Evolutionary conservation across 495 filamentous ascomycete species (phyloP).

Genomic region (Penicillium lagena): DNA sequence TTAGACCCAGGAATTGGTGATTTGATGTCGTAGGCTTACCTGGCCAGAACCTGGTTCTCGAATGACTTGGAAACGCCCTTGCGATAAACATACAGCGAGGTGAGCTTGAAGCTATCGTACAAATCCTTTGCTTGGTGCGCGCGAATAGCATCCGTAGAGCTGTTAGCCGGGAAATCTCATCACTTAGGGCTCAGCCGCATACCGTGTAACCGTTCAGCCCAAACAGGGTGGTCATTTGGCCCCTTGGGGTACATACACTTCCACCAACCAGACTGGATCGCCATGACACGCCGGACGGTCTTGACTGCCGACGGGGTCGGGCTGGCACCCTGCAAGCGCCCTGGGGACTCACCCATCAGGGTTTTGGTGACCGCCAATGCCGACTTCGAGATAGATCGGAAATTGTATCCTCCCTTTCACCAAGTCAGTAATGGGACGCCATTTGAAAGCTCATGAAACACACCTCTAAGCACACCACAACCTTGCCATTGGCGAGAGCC

Average conservation of each 20-base stretch:
- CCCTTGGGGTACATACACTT: constrained; percentile 49
- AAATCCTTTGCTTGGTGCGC: constrained; percentile 63
- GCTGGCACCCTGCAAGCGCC: constrained; percentile 48
- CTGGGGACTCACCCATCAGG: constrained; percentile 90
- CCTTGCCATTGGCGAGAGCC: constrained; percentile 84
- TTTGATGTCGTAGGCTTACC: constrained; percentile 33
- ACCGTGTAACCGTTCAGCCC: constrained; percentile 51
- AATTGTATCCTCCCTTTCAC: constrained; percentile 80
- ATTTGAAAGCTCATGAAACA: neutral
- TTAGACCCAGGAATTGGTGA: neutral
- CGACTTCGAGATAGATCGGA: constrained; percentile 83
- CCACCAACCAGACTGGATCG: constrained; percentile 54
- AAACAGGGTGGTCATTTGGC: constrained; percentile 17
- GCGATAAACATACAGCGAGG: constrained; percentile 65
- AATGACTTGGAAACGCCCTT: constrained; percentile 69
- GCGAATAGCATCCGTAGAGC: constrained; percentile 59
- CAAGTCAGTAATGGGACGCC: neutral
- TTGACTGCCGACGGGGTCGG: constrained; percentile 40
- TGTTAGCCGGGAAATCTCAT: neutral
- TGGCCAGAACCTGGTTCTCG: constrained; percentile 84
- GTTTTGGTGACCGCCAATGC: constrained; percentile 87
- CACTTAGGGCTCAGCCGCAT: constrained; percentile 4
- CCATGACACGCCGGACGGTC: constrained; percentile 47
- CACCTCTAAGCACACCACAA: constrained; percentile 83
- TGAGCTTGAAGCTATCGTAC: constrained; percentile 66